A percentile compares a stretch with the other conserved stretches of the same genome.
These are phyloP conservation scores for Lyophyllum atratum DNA, from an alignment of 768 basidiomycete species.

Conservation along the genomic window DNA sequence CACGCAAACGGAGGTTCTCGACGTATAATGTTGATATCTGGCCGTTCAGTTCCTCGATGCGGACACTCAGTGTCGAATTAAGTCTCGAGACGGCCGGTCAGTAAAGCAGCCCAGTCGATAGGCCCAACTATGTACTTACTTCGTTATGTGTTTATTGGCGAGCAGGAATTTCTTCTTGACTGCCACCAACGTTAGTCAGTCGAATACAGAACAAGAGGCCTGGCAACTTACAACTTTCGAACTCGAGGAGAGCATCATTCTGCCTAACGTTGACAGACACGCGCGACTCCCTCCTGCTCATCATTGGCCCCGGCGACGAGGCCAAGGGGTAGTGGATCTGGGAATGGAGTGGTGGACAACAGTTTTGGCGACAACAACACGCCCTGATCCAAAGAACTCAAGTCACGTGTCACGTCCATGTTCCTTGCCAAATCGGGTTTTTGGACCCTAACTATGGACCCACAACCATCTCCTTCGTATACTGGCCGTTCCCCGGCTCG, in stretches of 20 bases:
- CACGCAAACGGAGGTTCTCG: constrained; percentile 80
- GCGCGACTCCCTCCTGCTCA: constrained; percentile 64
- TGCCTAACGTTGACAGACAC: constrained; percentile 67
- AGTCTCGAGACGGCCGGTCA: constrained; percentile 46
- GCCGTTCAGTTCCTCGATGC: constrained; percentile 81
- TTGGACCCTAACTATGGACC: constrained; percentile 10
- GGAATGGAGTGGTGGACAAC: constrained; percentile 13
- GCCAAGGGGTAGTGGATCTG: constrained; percentile 15
- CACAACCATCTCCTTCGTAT: not conserved
- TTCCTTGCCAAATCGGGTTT: constrained; percentile 12
- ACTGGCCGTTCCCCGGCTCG: constrained; percentile 2
- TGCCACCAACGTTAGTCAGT: constrained; percentile 41
- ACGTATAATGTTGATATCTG: constrained; percentile 82
- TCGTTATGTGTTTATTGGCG: constrained; percentile 90
- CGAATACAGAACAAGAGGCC: constrained; percentile 13
- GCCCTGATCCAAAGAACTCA: constrained; percentile 21
- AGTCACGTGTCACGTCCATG: constrained; percentile 24
- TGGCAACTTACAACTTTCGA: constrained; percentile 73
- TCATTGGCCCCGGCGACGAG: constrained; percentile 35
- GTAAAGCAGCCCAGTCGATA: not conserved
- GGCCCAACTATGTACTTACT: constrained; percentile 48
- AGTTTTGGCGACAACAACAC: constrained; percentile 21
- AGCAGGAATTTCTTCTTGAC: constrained; percentile 93
- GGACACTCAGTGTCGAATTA: constrained; percentile 82
- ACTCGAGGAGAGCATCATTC: constrained; percentile 81